Percentiles rank a stretch among this genome's conserved stretches.
phyloP scores from a whole-genome alignment of 306 rosid species.

The Glycine soja region DNA sequence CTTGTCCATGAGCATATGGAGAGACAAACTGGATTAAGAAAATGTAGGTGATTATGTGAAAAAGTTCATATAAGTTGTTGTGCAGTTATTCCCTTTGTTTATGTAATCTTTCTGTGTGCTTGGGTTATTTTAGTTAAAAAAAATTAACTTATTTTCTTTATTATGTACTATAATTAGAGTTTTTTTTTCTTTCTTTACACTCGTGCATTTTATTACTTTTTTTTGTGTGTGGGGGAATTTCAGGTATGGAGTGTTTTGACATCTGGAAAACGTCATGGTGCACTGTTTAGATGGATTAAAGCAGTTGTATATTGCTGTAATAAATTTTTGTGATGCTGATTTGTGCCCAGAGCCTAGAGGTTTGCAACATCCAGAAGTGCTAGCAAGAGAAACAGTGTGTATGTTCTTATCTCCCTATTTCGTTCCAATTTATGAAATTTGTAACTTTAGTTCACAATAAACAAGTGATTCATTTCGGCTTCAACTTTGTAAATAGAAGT shows the following conservation, averaged over 20 bases:
- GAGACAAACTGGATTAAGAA: background rate
- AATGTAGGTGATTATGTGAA: background rate
- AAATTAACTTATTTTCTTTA: slow-evolving; percentile 8
- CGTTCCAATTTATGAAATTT: slow-evolving; percentile 25
- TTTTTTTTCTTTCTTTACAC: background rate
- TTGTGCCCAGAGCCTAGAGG: slow-evolving; percentile 49
- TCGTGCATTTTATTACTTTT: background rate
- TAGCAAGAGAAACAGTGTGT: slow-evolving; percentile 82
- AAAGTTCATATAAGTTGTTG: background rate
- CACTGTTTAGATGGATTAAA: slow-evolving; percentile 73
- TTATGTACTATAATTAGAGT: background rate
- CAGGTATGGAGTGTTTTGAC: slow-evolving; percentile 78
- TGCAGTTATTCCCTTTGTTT: background rate
- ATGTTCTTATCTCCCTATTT: slow-evolving; percentile 49
- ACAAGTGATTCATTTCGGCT: background rate
- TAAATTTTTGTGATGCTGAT: slow-evolving; percentile 58
- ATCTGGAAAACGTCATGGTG: slow-evolving; percentile 60
- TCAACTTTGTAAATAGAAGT: background rate
- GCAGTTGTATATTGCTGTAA: slow-evolving; percentile 53
- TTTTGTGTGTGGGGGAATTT: slow-evolving; percentile 1
- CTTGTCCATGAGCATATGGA: background rate
- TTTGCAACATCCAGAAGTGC: slow-evolving; percentile 68
- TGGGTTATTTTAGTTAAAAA: slow-evolving; percentile 12
- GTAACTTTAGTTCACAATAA: background rate
- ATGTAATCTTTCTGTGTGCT: background rate